Base-by-base conservation (phyloP, 2,329 filamentous ascomycete species). In the Annulohypoxylon truncatum region DNA sequence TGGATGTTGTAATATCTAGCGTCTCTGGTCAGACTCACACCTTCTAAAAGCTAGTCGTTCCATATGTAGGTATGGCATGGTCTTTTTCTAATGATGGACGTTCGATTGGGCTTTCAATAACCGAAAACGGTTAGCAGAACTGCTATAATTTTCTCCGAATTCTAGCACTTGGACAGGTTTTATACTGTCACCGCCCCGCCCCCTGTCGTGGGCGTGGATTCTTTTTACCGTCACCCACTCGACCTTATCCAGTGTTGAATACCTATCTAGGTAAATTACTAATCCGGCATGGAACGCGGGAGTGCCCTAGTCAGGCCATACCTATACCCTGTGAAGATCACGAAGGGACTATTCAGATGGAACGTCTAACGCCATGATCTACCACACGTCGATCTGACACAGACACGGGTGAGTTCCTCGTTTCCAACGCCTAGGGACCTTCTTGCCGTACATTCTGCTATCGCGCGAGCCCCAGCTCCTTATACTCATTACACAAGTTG, bases 281-380 rank as follows among this genome's bases (percentile, higher is more conserved):
- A 28, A 26, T 48, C n/a, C 50, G 60, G 61, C 51, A 48, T 47
- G 63, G 57, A 55, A 29, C 48, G 12, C 44, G 55, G 68, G 66
- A 67, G 33, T 65, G 59, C 73, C 72, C 71, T 72, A 67, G 44
- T 28, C 44, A 48, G 24, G 24, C 24, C 24, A 48, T 72, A 66
- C 64, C 52, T 61, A 68, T 71, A 71, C 79, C 77, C 76, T 77
- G 77, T 65, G 78, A 74, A 75, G 77, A 81, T 79, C 76, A 75
- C 74, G 76, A 76, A 56, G 64, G 55, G 48, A 51, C 40, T 57
- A 44, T 80, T 78, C 78, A 80, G 79, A 79, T 77, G 78, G 64
- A 54, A 60, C 71, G 75, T 77, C 75, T 79, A 74, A 78, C 78
- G 76, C 78, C 75, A 78, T 77, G 75, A 77, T 78, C 75, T 76